phyloP scores from a whole-genome alignment of 1,284 basidiomycete genomes.

The Melampsora larici-populina region DNA sequence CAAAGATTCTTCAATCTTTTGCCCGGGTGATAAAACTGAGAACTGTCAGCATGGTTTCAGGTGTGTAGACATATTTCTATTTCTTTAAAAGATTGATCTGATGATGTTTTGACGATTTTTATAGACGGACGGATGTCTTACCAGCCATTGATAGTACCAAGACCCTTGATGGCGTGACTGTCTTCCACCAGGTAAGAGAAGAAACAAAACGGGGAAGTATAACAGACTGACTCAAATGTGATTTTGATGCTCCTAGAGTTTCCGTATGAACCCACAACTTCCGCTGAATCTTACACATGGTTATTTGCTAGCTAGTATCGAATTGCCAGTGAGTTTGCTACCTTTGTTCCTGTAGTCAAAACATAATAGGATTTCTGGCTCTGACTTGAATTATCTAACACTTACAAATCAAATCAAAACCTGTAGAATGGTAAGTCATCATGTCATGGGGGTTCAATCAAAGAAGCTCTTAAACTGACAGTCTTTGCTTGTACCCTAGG shows the following conservation, averaged over 20 bases:
- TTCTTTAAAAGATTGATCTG: not conserved
- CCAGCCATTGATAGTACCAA: not conserved
- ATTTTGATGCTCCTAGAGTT: not conserved
- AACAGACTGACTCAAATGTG: too few relatives aligned
- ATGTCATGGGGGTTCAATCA: too few relatives aligned
- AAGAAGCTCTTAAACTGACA: too few relatives aligned
- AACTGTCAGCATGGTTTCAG: slow-evolving; percentile 18
- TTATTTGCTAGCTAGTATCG: slow-evolving; percentile 9
- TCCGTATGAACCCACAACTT: not conserved
- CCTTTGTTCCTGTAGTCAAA: not conserved
- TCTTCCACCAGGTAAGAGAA: slow-evolving; percentile 13
- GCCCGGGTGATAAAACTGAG: not conserved
- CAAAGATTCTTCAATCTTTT: slow-evolving; percentile 19
- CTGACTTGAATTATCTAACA: not conserved
- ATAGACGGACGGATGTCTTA: slow-evolving; percentile 24
- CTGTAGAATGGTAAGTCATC: too few relatives aligned
- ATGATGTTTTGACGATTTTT: too few relatives aligned
- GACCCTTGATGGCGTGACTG: slow-evolving; percentile 10
- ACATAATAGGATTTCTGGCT: not conserved
- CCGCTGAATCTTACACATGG: slow-evolving; percentile 6
- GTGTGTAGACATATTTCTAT: not conserved
- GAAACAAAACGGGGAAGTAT: too few relatives aligned
- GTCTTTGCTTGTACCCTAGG: too few relatives aligned
- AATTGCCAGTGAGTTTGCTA: not conserved
- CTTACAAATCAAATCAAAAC: too few relatives aligned